These are phyloP conservation scores for Picea sitchensis DNA, from an alignment of 75 land plant species.

Conservation along the genomic window DNA sequence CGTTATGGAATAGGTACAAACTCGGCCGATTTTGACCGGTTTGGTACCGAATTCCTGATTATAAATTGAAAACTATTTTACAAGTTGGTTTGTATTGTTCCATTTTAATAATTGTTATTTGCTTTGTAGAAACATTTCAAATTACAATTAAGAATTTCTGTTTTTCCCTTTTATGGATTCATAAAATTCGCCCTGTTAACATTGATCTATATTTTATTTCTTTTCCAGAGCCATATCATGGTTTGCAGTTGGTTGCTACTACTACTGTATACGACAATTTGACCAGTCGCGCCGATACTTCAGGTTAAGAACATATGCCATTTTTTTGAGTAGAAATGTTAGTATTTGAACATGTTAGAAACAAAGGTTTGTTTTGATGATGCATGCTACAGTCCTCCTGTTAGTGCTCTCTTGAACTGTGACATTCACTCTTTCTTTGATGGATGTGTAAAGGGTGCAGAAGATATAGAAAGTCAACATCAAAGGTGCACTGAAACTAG, in stretches of 20 bases:
- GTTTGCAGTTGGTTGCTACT: constrained; percentile 99
- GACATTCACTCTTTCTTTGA: too few relatives aligned
- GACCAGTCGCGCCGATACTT: constrained; percentile 89
- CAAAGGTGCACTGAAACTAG: background rate
- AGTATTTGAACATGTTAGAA: too few relatives aligned
- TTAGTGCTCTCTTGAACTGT: too few relatives aligned
- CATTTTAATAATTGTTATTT: background rate
- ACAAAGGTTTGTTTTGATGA: too few relatives aligned
- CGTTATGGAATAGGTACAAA: too few relatives aligned
- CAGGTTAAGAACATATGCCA: constrained; percentile 38
- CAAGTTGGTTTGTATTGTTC: background rate
- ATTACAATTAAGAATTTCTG: background rate
- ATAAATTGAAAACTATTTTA: background rate
- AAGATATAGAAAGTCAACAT: background rate
- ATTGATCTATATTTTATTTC: background rate
- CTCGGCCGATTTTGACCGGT: too few relatives aligned
- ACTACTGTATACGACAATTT: constrained; percentile 88
- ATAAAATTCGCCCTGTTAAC: background rate
- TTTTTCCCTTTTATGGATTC: background rate
- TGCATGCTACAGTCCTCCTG: too few relatives aligned
- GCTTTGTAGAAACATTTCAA: background rate
- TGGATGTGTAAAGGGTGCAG: too few relatives aligned
- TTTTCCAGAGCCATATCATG: constrained; percentile 83
- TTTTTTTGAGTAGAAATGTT: background rate
- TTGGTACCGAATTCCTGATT: too few relatives aligned